Evolutionary conservation across 106 monocot species (phyloP), one percentile per base, ranked within the genome.

Genomic region (Apostasia ramifera): DNA sequence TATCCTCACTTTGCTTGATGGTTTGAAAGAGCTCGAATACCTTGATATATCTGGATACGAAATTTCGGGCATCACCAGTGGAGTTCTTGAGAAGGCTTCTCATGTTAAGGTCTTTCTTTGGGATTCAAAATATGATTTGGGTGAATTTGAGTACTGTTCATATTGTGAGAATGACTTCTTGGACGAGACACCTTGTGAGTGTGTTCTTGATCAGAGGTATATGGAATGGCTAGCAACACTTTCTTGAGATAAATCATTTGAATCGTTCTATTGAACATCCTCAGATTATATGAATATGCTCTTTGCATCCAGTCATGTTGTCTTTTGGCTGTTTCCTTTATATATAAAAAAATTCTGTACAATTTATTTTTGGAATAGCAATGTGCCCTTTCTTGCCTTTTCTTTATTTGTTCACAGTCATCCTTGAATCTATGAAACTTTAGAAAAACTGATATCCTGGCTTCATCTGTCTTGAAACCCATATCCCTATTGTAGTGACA

Each of bases 11-110:
- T 72, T 91, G 40, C 80, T 91, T 2, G 84, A 87, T 53, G 60
- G 72, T 47, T 68, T 91, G 44, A 74, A 82, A 64, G 67, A 77
- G 60, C 83, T 91, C 2, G 87, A 87, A 70, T 68, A 79, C 64
- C 76, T 91, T 55, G 90, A 91, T 43, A 84, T 91, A 42, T 86
- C 90, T 40, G 90, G 86, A 1, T 80, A 77, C 40, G 59, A 66
- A 46, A 70, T 68, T 42, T 66, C 70, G 8, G 78, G 78, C 2
- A 77, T 91, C 64, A 79, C 83, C 1, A 61, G 57, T 74, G 44
- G 13, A 7, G 76, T 91, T 61, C 78, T 86, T 40, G 53, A 77
- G 68, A 86, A 91, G 74, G 86, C 86, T 55, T 78, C 86, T 1
- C 72, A 74, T 2, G 55, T 91, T 40, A 87, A 87, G 48, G 81